Evolutionary conservation across 106 monocot genomes (phyloP).

Genomic region (Xerophyta viscosa): DNA sequence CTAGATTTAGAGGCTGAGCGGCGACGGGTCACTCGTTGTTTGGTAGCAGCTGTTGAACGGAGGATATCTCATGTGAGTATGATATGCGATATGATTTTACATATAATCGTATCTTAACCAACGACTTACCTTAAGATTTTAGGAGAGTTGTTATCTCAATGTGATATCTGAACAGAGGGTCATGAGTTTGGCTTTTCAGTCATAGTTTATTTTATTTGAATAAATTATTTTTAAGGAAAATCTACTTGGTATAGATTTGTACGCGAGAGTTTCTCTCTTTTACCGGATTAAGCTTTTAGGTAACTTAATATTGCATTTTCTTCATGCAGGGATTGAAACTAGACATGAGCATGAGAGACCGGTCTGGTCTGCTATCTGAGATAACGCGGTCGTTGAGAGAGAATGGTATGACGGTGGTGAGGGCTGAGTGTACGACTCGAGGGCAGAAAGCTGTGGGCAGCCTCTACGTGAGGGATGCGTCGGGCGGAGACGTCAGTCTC

Average conservation of each 20-base stretch:
- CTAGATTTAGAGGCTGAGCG: slow-evolving; percentile 36
- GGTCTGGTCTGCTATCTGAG: slow-evolving; percentile 47
- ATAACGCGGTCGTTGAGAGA: slow-evolving; percentile 49
- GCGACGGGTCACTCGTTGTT: slow-evolving; percentile 29
- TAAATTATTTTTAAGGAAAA: not conserved
- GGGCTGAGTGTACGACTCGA: slow-evolving; percentile 29
- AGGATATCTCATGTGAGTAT: slow-evolving; percentile 46
- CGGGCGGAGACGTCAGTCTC: slow-evolving; percentile 12
- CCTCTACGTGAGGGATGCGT: slow-evolving; percentile 45
- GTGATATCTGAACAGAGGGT: no score
- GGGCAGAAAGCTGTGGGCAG: slow-evolving; percentile 30
- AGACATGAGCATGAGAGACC: slow-evolving; percentile 23
- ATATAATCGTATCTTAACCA: no score
- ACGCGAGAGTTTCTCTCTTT: no score
- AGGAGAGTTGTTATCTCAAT: no score
- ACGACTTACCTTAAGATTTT: no score
- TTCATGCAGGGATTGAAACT: slow-evolving; percentile 38
- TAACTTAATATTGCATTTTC: no score
- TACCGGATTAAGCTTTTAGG: no score
- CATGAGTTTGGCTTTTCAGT: not conserved
- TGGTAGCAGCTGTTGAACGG: slow-evolving; percentile 54
- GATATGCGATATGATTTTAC: not conserved
- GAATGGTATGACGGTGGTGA: slow-evolving; percentile 41
- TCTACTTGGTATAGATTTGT: no score
- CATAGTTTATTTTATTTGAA: not conserved